phyloP scores from a whole-genome alignment of 23 red algal species.

The Cyanidioschyzon merolae region DNA sequence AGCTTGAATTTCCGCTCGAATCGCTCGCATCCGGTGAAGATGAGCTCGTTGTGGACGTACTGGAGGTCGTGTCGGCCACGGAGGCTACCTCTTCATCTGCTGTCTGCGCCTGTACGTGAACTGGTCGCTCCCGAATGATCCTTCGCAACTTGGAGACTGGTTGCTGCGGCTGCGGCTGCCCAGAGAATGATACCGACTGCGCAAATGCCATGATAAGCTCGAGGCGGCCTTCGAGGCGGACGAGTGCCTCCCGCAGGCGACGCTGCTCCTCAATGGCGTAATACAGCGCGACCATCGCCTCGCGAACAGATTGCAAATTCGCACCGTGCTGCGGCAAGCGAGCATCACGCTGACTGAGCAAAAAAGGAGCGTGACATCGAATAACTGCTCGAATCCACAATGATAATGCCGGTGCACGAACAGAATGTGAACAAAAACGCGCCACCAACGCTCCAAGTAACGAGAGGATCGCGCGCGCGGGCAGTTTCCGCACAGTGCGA shows the following conservation, averaged over 20 bases:
- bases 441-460: neutral
- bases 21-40: neutral
- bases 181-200: too few species aligned
- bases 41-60: neutral
- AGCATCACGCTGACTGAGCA: neutral
- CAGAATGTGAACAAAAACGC: neutral
- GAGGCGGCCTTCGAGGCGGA: constrained; percentile 6
- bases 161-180: too few species aligned
- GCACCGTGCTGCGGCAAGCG: neutral
- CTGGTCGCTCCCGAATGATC: too few species aligned
- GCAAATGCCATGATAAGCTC: neutral
- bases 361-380: neutral
- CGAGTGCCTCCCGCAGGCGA: neutral
- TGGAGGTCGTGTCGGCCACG: too few species aligned
- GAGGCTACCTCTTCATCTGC: too few species aligned
- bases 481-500: neutral
- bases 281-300: neutral
- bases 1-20: neutral
- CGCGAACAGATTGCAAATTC: neutral
- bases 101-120: too few species aligned
- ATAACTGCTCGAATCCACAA: neutral
- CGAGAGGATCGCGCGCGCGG: neutral
- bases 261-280: neutral
- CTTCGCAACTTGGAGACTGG: too few species aligned
- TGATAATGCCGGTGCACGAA: neutral